Percentiles rank a stretch among this genome's conserved stretches.
Conservation (phyloP, 2,329 filamentous ascomycete genomes). For the Thielaviopsis cerberus region DNA sequence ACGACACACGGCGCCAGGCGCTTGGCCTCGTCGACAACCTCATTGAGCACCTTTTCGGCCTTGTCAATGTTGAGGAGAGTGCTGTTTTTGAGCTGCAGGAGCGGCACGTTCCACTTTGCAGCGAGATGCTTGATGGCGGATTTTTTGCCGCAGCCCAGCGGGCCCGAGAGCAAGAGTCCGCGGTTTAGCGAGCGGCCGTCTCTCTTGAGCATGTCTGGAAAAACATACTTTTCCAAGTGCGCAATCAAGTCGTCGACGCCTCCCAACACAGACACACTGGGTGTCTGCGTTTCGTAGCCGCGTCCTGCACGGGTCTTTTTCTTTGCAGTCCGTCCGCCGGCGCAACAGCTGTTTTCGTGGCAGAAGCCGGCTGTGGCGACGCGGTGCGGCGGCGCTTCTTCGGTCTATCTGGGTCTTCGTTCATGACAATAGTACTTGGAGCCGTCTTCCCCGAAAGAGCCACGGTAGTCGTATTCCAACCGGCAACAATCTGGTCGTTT, state of each 20-base stretch:
- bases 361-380: constrained; percentile 11
- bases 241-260: constrained; percentile 16
- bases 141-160: constrained; percentile 65
- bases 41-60: constrained; percentile 22
- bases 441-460: constrained; percentile 10
- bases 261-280: constrained; percentile 15
- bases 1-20: constrained; percentile 71
- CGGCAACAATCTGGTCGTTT: constrained; percentile 25
- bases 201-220: constrained; percentile 8
- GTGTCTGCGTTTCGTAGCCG: constrained; percentile 18
- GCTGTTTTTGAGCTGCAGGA: constrained; percentile 34
- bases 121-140: constrained; percentile 59
- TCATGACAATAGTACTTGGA: constrained; percentile 14
- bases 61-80: constrained; percentile 24
- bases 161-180: constrained; percentile 60
- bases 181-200: constrained; percentile 2
- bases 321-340: constrained; percentile 7
- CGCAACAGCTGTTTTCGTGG: constrained; percentile 11
- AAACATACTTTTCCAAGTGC: constrained; percentile 9
- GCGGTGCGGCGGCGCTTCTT: constrained; percentile 17
- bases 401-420: constrained; percentile 17
- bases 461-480: constrained; percentile 19
- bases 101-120: constrained; percentile 51
- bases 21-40: constrained; percentile 51
- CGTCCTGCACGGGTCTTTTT: constrained; percentile 19